A percentile compares a stretch with the other conserved stretches of the same genome.
phyloP scores from a whole-genome alignment of 805 yeast species.

The Lachancea cidri region DNA sequence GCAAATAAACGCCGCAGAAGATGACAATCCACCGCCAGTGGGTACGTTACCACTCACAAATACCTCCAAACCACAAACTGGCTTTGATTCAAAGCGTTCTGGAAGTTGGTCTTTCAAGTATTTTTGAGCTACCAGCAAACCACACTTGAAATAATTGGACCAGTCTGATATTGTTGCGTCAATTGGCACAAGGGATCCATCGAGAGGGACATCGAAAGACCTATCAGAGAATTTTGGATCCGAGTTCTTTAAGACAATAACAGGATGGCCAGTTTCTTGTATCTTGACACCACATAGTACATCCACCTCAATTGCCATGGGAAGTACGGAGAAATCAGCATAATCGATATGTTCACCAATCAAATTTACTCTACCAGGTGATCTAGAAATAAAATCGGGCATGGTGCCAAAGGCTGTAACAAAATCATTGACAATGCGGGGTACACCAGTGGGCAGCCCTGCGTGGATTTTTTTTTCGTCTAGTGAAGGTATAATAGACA shows the following conservation, averaged over 20 bases:
- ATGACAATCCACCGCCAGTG: slow-evolving; percentile 65
- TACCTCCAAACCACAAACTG: slow-evolving; percentile 45
- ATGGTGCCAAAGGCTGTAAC: slow-evolving; percentile 28
- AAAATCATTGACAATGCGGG: slow-evolving; percentile 6
- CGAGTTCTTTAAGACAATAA: slow-evolving; percentile 34
- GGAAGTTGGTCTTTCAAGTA: slow-evolving; percentile 35
- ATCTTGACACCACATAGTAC: slow-evolving; percentile 49
- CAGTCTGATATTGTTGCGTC: slow-evolving; percentile 49
- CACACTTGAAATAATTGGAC: slow-evolving; percentile 66
- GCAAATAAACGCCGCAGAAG: slow-evolving; percentile 69
- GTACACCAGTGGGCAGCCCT: neutral
- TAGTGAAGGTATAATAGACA: neutral
- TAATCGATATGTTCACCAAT: slow-evolving; percentile 76
- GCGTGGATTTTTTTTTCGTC: neutral
- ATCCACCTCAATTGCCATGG: slow-evolving; percentile 67
- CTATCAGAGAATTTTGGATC: slow-evolving; percentile 34
- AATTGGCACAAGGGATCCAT: slow-evolving; percentile 40
- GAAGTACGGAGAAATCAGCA: slow-evolving; percentile 59
- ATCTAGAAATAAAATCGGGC: slow-evolving; percentile 47
- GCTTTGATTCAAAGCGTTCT: slow-evolving; percentile 24
- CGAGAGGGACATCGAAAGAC: slow-evolving; percentile 36
- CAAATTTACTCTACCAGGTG: slow-evolving; percentile 71
- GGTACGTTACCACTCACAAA: slow-evolving; percentile 63
- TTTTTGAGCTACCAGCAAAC: slow-evolving; percentile 53
- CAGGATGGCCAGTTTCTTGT: slow-evolving; percentile 18